Evolutionary conservation across 2,329 filamentous ascomycete genomes (phyloP).

Genomic region (Endothia cerciana): DNA sequence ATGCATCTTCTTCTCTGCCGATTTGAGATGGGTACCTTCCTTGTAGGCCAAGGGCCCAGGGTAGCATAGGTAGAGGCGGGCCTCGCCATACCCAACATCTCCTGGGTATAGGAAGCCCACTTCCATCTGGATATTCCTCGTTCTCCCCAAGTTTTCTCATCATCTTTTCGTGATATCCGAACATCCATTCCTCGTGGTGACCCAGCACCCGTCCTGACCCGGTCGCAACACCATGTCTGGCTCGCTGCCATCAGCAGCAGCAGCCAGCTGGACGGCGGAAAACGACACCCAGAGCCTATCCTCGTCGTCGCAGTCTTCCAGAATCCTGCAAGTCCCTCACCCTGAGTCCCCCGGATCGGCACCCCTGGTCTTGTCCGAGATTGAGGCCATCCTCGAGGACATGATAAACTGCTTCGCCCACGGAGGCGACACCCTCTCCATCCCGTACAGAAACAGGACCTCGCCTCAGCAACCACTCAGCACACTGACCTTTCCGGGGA

Average conservation of each 20-base stretch:
- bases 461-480: conserved; percentile 23
- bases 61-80: neutral
- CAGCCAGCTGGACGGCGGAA: neutral
- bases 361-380: conserved; percentile 49
- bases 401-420: conserved; percentile 55
- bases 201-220: too few species aligned
- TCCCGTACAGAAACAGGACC: conserved; percentile 48
- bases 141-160: neutral
- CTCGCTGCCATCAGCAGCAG: neutral
- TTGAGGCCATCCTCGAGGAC: conserved; percentile 58
- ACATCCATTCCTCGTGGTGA: neutral
- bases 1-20: neutral
- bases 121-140: neutral
- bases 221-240: neutral
- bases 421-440: conserved; percentile 45
- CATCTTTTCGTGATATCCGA: neutral
- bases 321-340: conserved; percentile 7
- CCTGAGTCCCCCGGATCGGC: conserved; percentile 24
- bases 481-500: conserved; percentile 50
- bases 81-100: neutral
- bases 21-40: too few species aligned
- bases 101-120: neutral
- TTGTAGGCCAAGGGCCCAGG: neutral
- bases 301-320: conserved; percentile 11
- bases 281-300: neutral